These are phyloP conservation scores for Capsella bursapastoris DNA, from an alignment of 345 rosid genomes.

Conservation along the genomic window DNA sequence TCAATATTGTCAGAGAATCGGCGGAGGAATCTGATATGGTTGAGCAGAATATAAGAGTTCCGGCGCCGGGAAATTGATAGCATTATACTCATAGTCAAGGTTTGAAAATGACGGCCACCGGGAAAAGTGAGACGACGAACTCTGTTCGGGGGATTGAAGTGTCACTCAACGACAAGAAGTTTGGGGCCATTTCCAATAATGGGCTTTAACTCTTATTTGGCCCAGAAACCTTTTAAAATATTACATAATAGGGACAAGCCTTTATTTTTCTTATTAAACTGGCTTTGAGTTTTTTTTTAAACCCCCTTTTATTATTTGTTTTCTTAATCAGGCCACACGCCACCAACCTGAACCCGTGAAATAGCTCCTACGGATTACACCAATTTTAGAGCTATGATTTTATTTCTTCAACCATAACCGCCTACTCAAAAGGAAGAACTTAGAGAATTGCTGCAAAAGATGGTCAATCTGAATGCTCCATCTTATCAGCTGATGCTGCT, in stretches of 20 bases:
- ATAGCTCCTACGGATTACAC: constrained; percentile 1
- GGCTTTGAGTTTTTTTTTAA: not conserved
- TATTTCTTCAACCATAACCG: constrained; percentile 3
- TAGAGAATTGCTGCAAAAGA: constrained; percentile 12
- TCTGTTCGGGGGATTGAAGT: not conserved
- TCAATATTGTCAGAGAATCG: constrained; percentile 41
- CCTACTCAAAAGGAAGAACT: constrained; percentile 19
- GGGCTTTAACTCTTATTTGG: constrained; percentile 5
- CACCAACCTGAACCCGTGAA: not conserved
- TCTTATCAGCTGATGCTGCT: constrained; percentile 61
- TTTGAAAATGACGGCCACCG: constrained; percentile 21
- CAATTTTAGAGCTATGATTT: not conserved
- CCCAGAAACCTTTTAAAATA: not conserved
- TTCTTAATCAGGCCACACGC: too few relatives aligned
- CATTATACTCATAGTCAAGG: constrained; percentile 37
- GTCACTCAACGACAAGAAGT: not conserved
- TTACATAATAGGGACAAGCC: constrained; percentile 4
- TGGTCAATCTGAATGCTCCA: constrained; percentile 20
- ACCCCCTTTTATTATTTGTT: not conserved
- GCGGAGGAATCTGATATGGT: not conserved
- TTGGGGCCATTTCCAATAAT: not conserved
- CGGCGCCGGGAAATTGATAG: constrained; percentile 43
- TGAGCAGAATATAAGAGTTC: constrained; percentile 13
- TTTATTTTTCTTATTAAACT: constrained; percentile 1
- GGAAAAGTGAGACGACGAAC: constrained; percentile 3